Percentiles rank a stretch among this genome's conserved stretches.
Conservation (phyloP, 2,329 filamentous ascomycete species). For the Cladophialophora bantiana region DNA sequence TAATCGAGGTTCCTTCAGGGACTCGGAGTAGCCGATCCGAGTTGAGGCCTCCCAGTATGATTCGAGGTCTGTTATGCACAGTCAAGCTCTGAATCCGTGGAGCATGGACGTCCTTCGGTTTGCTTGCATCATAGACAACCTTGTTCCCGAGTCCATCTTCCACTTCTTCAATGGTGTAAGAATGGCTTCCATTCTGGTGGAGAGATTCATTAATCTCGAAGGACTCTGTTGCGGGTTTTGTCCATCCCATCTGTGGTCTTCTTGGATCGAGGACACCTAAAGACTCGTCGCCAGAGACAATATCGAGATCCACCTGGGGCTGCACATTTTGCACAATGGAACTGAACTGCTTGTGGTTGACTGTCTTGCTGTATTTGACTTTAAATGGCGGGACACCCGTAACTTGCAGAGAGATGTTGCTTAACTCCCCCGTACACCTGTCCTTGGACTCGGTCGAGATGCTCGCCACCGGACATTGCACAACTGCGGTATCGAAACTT, state of each 20-base stretch:
- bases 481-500: conserved; percentile 79
- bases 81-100: conserved; percentile 80
- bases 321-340: conserved; percentile 94
- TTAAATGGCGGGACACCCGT: conserved; percentile 88
- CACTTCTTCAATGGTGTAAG: conserved; percentile 90
- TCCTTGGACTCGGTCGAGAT: conserved; percentile 70
- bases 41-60: conserved; percentile 76
- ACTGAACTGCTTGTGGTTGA: conserved; percentile 82
- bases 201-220: conserved; percentile 93
- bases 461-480: conserved; percentile 80
- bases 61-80: conserved; percentile 84
- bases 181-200: conserved; percentile 78
- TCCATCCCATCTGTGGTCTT: conserved; percentile 72
- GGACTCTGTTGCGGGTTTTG: conserved; percentile 73
- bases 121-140: conserved; percentile 67
- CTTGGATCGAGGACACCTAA: conserved; percentile 65
- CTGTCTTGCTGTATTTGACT: conserved; percentile 86
- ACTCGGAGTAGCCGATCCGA: conserved; percentile 57
- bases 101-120: conserved; percentile 50
- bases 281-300: conserved; percentile 69
- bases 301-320: conserved; percentile 82
- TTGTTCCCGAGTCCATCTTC: conserved; percentile 89
- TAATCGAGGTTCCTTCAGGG: conserved; percentile 49
- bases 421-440: conserved; percentile 86
- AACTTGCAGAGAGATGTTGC: conserved; percentile 81